Conservation (phyloP, 371 early-diverging fungal genomes). For the Blakeslea trispora region DNA sequence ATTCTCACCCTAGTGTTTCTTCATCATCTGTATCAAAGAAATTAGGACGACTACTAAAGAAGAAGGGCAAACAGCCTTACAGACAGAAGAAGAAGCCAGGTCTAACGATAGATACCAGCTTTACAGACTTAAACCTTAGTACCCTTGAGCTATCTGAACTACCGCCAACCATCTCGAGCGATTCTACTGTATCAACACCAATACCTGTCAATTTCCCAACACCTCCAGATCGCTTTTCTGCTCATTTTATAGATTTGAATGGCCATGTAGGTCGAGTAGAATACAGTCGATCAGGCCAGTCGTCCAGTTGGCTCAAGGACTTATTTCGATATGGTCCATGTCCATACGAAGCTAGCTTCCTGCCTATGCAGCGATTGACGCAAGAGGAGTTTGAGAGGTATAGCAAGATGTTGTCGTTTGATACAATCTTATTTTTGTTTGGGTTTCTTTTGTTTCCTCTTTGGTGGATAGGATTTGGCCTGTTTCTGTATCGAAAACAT, state of each 20-base stretch:
- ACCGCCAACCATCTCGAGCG: constrained; percentile 19
- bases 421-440: constrained; percentile 12
- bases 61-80: constrained; percentile 16
- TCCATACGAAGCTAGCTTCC: background rate
- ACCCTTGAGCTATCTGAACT: constrained; percentile 8
- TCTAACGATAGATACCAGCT: background rate
- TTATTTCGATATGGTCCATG: constrained; percentile 3
- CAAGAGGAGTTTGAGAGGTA: background rate
- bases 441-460: constrained; percentile 21
- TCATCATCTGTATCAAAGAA: constrained; percentile 17
- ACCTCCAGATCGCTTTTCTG: constrained; percentile 23
- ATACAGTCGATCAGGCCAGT: background rate
- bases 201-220: constrained; percentile 10
- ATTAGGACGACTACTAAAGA: constrained; percentile 15
- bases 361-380: background rate
- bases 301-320: background rate
- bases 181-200: constrained; percentile 8
- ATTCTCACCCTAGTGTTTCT: background rate
- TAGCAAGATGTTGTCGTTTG: background rate
- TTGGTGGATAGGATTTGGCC: constrained; percentile 20
- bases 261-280: constrained; percentile 9
- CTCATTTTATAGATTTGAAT: constrained; percentile 10
- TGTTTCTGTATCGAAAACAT: constrained; percentile 5
- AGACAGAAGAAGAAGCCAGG: background rate
- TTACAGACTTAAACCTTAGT: background rate